phyloP scores from a whole-genome alignment of 2,329 filamentous ascomycete species.

The Cladosporium sp. region DNA sequence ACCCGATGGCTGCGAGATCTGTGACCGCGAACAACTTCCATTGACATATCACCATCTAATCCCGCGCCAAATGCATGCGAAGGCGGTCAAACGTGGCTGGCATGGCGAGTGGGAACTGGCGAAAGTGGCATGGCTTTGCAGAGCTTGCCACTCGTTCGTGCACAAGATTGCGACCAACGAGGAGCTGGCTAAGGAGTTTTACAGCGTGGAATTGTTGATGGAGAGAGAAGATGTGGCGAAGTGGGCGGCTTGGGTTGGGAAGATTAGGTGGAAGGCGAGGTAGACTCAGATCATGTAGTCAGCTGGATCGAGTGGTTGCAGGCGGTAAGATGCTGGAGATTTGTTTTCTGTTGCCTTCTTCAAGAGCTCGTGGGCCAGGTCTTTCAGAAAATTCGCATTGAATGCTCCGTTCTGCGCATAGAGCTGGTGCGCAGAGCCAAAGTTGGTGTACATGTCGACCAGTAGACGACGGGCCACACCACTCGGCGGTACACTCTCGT shows the following conservation, averaged over 20 bases:
- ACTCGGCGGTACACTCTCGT: no score
- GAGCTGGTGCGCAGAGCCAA: background rate
- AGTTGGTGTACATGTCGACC: no score
- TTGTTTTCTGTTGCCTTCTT: background rate
- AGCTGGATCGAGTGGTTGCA: background rate
- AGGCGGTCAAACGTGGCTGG: conserved; percentile 76
- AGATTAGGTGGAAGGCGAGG: conserved; percentile 70
- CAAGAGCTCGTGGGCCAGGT: background rate
- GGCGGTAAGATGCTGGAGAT: background rate
- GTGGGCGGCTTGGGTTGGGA: conserved; percentile 72
- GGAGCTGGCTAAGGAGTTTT: conserved; percentile 71
- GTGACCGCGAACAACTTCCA: conserved; percentile 70
- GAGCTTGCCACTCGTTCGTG: conserved; percentile 81
- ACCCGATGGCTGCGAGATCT: conserved; percentile 69
- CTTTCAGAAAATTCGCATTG: background rate
- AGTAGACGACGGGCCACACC: no score
- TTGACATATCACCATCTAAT: conserved; percentile 85
- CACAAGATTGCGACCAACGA: conserved; percentile 75
- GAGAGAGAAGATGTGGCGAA: conserved; percentile 69
- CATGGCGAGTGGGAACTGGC: conserved; percentile 72
- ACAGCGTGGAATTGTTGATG: conserved; percentile 70
- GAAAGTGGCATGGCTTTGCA: conserved; percentile 82
- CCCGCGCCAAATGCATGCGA: conserved; percentile 73
- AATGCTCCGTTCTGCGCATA: background rate
- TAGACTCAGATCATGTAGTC: conserved; percentile 29